phyloP scores from a whole-genome alignment of 2,329 filamentous ascomycete species.

The Aspergillus sergii region DNA sequence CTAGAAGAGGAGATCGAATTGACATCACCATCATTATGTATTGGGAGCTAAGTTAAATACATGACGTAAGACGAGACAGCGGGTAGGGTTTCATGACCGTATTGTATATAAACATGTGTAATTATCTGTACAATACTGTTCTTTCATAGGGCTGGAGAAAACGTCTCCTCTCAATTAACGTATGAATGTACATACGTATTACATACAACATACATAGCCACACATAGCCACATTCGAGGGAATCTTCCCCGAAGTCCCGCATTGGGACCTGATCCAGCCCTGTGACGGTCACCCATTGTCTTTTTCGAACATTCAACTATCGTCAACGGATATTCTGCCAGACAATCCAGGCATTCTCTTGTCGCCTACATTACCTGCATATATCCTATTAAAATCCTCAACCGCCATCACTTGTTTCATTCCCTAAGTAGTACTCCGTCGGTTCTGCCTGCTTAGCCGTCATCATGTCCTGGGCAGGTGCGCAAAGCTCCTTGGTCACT shows the following conservation, averaged over 20 bases:
- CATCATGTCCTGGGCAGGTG: constrained; percentile 74
- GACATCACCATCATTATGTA: neutral
- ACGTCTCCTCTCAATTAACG: neutral
- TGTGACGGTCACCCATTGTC: neutral
- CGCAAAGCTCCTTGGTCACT: constrained; percentile 12
- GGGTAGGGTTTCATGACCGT: neutral
- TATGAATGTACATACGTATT: neutral
- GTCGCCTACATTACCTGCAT: neutral
- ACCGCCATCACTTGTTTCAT: neutral
- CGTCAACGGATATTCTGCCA: neutral
- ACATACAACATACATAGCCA: neutral
- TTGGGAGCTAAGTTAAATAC: neutral
- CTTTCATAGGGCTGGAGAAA: neutral
- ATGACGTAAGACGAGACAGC: constrained; percentile 3
- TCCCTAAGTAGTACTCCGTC: neutral
- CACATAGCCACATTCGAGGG: neutral
- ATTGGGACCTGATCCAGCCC: neutral
- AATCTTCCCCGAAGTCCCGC: neutral
- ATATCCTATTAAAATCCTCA: neutral
- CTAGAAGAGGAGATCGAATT: neutral
- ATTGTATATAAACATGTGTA: neutral
- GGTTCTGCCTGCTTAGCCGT: constrained; percentile 24
- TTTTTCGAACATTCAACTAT: neutral
- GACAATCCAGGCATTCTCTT: neutral
- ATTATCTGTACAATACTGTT: neutral